Conservation (phyloP, 2,329 filamentous ascomycete genomes). For the Trichophyton benhamiae region DNA sequence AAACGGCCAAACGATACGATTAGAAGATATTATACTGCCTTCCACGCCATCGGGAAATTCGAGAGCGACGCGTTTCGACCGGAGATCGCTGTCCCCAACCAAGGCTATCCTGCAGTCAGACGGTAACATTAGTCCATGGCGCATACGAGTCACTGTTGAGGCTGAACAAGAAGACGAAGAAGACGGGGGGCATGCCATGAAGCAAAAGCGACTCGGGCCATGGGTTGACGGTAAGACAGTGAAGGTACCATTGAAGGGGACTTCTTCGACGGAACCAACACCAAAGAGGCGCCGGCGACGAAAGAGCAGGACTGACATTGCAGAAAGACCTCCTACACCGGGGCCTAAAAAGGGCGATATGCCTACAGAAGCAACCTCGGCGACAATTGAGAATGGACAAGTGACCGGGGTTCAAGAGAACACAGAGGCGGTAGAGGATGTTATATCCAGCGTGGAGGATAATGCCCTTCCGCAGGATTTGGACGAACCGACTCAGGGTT, state of each 20-base stretch:
- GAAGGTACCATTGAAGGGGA: conserved; percentile 32
- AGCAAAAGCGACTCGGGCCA: conserved; percentile 18
- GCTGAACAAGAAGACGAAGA: conserved; percentile 35
- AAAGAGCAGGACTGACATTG: conserved; percentile 31
- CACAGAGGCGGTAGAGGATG: background rate
- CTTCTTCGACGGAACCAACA: conserved; percentile 22
- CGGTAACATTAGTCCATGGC: conserved; percentile 36
- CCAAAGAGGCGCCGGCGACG: conserved; percentile 32
- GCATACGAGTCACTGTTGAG: conserved; percentile 37
- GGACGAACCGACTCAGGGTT: conserved; percentile 9
- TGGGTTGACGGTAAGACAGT: conserved; percentile 24
- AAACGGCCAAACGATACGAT: conserved; percentile 29
- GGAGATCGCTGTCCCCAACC: conserved; percentile 24
- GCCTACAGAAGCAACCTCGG: conserved; percentile 7
- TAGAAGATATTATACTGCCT: conserved; percentile 30
- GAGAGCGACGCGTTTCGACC: conserved; percentile 16
- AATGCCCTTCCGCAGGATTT: background rate
- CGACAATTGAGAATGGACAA: conserved; percentile 12
- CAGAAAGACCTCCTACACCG: conserved; percentile 25
- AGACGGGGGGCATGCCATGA: conserved; percentile 23
- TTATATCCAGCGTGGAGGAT: background rate
- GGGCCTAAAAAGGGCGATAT: conserved; percentile 6
- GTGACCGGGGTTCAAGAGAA: background rate
- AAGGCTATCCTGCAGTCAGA: conserved; percentile 23
- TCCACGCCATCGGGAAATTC: conserved; percentile 24